These are phyloP conservation scores for Aphanocladium album DNA, from an alignment of 2,329 filamentous ascomycete species.

Conservation along the genomic window DNA sequence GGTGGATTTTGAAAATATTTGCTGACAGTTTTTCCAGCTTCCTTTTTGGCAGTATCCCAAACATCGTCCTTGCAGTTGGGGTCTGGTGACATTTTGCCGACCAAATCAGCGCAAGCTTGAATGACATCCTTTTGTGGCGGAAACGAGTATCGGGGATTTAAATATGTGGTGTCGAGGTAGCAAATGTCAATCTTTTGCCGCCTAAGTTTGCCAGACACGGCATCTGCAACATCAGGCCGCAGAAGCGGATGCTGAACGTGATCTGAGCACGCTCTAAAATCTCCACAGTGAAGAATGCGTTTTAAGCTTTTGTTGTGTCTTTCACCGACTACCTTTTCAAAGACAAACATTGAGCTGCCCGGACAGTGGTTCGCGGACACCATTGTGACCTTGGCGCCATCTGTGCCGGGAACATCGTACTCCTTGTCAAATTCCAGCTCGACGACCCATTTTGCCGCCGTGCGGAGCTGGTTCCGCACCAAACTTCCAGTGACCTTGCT, in stretches of 20 bases:
- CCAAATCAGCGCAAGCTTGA: constrained; percentile 79
- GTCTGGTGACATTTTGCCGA: constrained; percentile 68
- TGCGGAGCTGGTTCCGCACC: constrained; percentile 77
- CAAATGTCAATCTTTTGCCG: constrained; percentile 92
- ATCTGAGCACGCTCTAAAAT: constrained; percentile 84
- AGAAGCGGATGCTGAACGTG: constrained; percentile 81
- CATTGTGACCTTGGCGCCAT: constrained; percentile 86
- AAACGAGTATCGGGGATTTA: constrained; percentile 93
- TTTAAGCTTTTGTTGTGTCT: constrained; percentile 58
- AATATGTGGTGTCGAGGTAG: constrained; percentile 95
- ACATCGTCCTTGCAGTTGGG: constrained; percentile 39
- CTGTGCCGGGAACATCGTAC: constrained; percentile 73
- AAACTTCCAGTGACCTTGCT: constrained; percentile 88
- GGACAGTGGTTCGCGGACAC: constrained; percentile 96
- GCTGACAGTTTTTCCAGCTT: constrained; percentile 38
- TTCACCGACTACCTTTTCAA: constrained; percentile 69
- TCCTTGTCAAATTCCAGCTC: constrained; percentile 79
- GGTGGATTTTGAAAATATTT: constrained; percentile 44
- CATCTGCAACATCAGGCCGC: constrained; percentile 67
- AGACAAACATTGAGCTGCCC: constrained; percentile 88
- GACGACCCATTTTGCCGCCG: constrained; percentile 80
- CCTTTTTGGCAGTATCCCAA: constrained; percentile 40
- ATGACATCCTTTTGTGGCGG: constrained; percentile 86
- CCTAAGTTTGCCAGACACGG: constrained; percentile 61
- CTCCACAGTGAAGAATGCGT: constrained; percentile 88